Evolutionary conservation across 805 yeast genomes (phyloP), one percentile per base, ranked within the genome.

Genomic region (Cyberlindnera euphorbiae): DNA sequence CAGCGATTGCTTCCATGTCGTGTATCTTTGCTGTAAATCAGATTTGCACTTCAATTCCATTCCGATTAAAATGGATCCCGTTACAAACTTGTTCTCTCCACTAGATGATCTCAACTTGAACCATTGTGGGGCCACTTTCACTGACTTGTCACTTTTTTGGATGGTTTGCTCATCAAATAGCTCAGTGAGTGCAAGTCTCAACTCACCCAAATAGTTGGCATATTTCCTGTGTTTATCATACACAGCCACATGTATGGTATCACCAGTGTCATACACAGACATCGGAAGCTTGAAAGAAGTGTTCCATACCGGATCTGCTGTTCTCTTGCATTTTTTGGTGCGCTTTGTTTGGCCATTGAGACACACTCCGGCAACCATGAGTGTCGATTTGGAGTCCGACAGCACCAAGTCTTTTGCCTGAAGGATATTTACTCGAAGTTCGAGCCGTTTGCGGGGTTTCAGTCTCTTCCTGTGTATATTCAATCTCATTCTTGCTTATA

Each of bases 11-110:
- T 42, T 31, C 58, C 58, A 55, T 6, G n/a, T n/a, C 6, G 30
- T 32, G 32, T 43, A 53, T 3, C 45, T 39, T 26, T 53, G 55
- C 5, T 35, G 17, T 5, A 44, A 30, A 9, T 47, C 40, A 8
- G 26, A 21, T 30, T 44, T 51, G 11, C 58, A 51, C 8, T 50
- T 45, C 32, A 72, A 44, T 36, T 67, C 71, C 39, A 71, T 64
- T 24, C 69, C 65, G 8, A 69, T 33, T 16, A 69, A 53, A 11
- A 73, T 37, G 0, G 75, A 67, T 0, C 79, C 79, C 1, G 76
- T 69, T 10, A 71, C 70, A 47, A 61, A 73, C 11, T 66, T 53
- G 26, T 64, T 63, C 35, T 65, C 54, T 1, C 58, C 50, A 28
- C 52, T 56, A 16, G 64, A 64, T 7, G 75, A 67, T 33, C 63